Evolutionary conservation across 768 basidiomycete genomes (phyloP).

Genomic region (Boletus speciosus): DNA sequence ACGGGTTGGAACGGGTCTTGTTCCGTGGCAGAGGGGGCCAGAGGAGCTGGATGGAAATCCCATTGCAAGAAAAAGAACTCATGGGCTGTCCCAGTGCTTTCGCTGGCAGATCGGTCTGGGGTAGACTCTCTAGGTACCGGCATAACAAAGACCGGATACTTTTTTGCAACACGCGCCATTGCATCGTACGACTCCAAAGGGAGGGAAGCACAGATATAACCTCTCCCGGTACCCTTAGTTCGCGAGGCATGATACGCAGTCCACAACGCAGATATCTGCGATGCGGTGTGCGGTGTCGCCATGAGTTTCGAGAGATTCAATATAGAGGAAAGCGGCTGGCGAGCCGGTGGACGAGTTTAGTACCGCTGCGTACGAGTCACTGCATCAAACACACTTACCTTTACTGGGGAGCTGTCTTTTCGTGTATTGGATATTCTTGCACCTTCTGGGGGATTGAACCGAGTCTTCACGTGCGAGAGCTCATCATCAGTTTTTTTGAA

Average conservation of each 20-base stretch:
- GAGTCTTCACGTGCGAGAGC: constrained; percentile 6
- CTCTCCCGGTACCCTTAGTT: constrained; percentile 75
- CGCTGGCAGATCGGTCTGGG: constrained; percentile 27
- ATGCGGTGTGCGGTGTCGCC: constrained; percentile 61
- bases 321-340: constrained; percentile 75
- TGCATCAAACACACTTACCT: constrained; percentile 37
- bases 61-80: constrained; percentile 90
- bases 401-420: constrained; percentile 67
- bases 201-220: constrained; percentile 81
- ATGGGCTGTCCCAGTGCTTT: constrained; percentile 42
- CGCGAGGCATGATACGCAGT: constrained; percentile 83
- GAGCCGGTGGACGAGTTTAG: neutral
- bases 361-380: neutral
- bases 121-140: constrained; percentile 62
- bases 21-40: constrained; percentile 45
- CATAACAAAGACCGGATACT: constrained; percentile 77
- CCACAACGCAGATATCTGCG: constrained; percentile 83
- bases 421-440: constrained; percentile 29
- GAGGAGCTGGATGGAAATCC: constrained; percentile 76
- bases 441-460: neutral
- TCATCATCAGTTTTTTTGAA: constrained; percentile 11
- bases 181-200: constrained; percentile 67
- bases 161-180: constrained; percentile 60
- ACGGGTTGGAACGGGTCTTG: constrained; percentile 43
- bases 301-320: constrained; percentile 73